These are phyloP conservation scores for Claviceps sorghi DNA, from an alignment of 2,329 filamentous ascomycete genomes.

Conservation along the genomic window DNA sequence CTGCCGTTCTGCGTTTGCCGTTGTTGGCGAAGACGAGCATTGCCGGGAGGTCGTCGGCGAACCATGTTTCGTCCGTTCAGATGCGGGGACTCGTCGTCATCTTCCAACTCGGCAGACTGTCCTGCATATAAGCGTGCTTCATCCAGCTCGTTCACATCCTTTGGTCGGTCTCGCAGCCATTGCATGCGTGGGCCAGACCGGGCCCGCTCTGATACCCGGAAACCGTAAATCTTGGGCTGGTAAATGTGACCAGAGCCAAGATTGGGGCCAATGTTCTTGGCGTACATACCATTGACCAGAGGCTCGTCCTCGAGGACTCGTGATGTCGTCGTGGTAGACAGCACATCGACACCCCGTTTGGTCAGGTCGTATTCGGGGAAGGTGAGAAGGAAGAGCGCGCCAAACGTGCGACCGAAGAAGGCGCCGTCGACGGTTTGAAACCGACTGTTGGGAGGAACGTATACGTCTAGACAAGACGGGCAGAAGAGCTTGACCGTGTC, in stretches of 20 bases:
- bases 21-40: slow-evolving; percentile 25
- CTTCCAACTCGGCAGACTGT: slow-evolving; percentile 40
- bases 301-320: slow-evolving; percentile 27
- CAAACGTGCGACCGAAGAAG: slow-evolving; percentile 96
- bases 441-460: slow-evolving; percentile 89
- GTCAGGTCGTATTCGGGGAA: slow-evolving; percentile 91
- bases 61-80: slow-evolving; percentile 25
- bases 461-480: slow-evolving; percentile 90
- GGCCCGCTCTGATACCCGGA: slow-evolving; percentile 81
- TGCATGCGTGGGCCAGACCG: slow-evolving; percentile 89
- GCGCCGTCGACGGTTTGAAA: slow-evolving; percentile 96
- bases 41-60: slow-evolving; percentile 30
- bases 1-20: slow-evolving; percentile 38
- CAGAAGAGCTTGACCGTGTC: slow-evolving; percentile 98
- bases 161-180: slow-evolving; percentile 78
- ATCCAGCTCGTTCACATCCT: slow-evolving; percentile 68
- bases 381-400: slow-evolving; percentile 93
- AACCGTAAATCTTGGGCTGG: slow-evolving; percentile 92
- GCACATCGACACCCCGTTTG: slow-evolving; percentile 49
- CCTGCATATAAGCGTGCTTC: slow-evolving; percentile 48
- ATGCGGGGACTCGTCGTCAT: slow-evolving; percentile 40
- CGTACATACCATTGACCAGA: slow-evolving; percentile 72
- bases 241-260: slow-evolving; percentile 75
- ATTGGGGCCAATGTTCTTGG: slow-evolving; percentile 76
- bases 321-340: slow-evolving; percentile 24